Base-by-base conservation (phyloP, 176 grass and related monocot genomes). In the Lolium rigidum region DNA sequence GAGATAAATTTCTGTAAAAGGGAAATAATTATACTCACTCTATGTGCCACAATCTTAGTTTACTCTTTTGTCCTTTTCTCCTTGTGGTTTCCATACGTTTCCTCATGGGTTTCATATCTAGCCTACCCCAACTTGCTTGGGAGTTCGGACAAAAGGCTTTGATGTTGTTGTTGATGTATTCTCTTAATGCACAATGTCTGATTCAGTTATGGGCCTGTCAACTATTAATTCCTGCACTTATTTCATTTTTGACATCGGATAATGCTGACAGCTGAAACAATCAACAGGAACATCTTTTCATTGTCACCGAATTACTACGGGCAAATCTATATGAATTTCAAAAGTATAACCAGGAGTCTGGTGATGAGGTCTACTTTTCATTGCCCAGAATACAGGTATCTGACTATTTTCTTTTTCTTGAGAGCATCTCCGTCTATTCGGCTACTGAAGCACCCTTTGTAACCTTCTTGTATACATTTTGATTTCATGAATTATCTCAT, bases 241-340 rank as follows among this genome's bases (percentile, higher is more conserved):
- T 71, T 50, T 69, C 70, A 41, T 72, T 62, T 84, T 92, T 82
- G 44, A 76, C 20, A 5, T 58, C 68, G 39, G 28, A 52, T 74
- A 63, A 20, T 88, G 39, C 69, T 91, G 77, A 87, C 13, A 13
- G 21, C 78, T 21, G 49, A 87, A 84, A 68, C 59, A 81, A 76
- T 76, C 38, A 28, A 79, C 90, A 98, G 97, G 97, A 98, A 85
- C 97, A 98, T 80, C 92, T 98, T 87, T 98, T 98, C 84, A 98
- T 98, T 82, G 97, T 98, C 62, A 98, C 97, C 59, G 97, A 98
- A 84, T 76, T 98, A 80, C 78, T 98, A 60, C 90, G 92, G 21
- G 97, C 90, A 8, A 98, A 98, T 87, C 89, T 98, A 18, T 98
- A 94, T 81, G 97, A 98, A 84, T 98, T 94, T 88, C 97, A 98